Base-by-base conservation (phyloP, 306 rosid species). In the Quercus variabilis region DNA sequence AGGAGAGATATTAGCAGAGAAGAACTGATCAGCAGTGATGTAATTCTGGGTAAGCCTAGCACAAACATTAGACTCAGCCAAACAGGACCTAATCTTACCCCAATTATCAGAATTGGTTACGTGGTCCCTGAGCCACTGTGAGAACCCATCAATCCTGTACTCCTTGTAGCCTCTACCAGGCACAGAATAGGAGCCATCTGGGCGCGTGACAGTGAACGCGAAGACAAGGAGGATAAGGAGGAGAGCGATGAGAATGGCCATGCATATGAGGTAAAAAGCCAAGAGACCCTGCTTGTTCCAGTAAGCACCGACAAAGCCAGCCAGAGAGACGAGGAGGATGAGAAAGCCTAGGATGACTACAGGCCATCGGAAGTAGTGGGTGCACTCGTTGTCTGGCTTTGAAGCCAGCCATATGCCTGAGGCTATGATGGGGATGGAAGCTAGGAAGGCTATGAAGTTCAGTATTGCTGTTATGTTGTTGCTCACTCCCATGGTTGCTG, bases 321-420 rank as follows among this genome's bases (percentile, higher is more conserved):
- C 82, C 0, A 92, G 86, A 3, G 96, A 83, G 54, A 93, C 92
- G 4, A 93, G 78, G 70, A 95, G 91, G 73, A 95, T 65, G 3
- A 95, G 90, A 43, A 77, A n/a, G 31, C 99, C 99, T 5, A 95
- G 76, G 35, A 91, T 46, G 56, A 91, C 80, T 2, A 95, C 83
- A 3, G 96, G 97, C 96, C 97, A 95, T 2, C 97, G 95, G 86
- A 92, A 83, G 3, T 84, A 79, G 79, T 76, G 86, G 83, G 88
- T 83, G 83, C 99, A 95, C 81, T 85, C 88, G 87, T 92, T 90
- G 90, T 88, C 97, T 2, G 97, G 90, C 69, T 92, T 95, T 0
- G 95, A 90, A 26, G 99, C 98, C 0, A 95, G 85, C 99, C 99
- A 95, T n/a, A 89, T 90, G 35, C 98, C 99, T 2, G 98, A 81